Evolutionary conservation across 805 yeast species (phyloP).

Genomic region (Zygotorulaspora sp.): DNA sequence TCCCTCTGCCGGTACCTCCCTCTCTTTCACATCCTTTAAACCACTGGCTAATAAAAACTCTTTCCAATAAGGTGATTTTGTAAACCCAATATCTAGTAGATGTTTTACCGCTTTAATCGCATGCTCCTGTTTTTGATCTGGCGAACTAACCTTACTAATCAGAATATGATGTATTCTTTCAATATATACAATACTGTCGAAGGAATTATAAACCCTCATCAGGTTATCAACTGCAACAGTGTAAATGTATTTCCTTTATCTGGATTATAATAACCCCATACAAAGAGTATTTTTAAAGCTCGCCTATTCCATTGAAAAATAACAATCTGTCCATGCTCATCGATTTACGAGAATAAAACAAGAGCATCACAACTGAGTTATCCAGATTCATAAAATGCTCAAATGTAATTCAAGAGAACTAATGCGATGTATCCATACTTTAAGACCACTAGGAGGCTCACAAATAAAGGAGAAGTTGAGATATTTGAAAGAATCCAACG

Average conservation of each 20-base stretch:
- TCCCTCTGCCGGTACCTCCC: slow-evolving; percentile 1
- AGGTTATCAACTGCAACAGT: too few relatives aligned
- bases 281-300: too few relatives aligned
- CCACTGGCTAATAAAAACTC: slow-evolving; percentile 9
- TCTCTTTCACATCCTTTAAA: slow-evolving; percentile 4
- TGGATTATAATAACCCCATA: too few relatives aligned
- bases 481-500: slow-evolving; percentile 15
- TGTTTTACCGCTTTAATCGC: slow-evolving; percentile 17
- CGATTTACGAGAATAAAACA: too few relatives aligned
- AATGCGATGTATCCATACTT: slow-evolving; percentile 7
- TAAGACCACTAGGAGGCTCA: slow-evolving; percentile 8
- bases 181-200: slow-evolving; percentile 14
- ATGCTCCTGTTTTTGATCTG: slow-evolving; percentile 10
- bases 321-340: too few relatives aligned
- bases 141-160: slow-evolving; percentile 4
- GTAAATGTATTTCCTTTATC: background rate
- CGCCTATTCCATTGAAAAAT: too few relatives aligned
- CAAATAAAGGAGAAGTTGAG: slow-evolving; percentile 21
- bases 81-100: slow-evolving; percentile 11
- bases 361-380: too few relatives aligned
- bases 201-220: too few relatives aligned
- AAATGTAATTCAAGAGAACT: slow-evolving; percentile 1
- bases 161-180: slow-evolving; percentile 21
- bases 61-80: slow-evolving; percentile 18
- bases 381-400: too few relatives aligned